phyloP scores from a whole-genome alignment of 2,329 filamentous ascomycete species.

The Sordariomycetes sp. region DNA sequence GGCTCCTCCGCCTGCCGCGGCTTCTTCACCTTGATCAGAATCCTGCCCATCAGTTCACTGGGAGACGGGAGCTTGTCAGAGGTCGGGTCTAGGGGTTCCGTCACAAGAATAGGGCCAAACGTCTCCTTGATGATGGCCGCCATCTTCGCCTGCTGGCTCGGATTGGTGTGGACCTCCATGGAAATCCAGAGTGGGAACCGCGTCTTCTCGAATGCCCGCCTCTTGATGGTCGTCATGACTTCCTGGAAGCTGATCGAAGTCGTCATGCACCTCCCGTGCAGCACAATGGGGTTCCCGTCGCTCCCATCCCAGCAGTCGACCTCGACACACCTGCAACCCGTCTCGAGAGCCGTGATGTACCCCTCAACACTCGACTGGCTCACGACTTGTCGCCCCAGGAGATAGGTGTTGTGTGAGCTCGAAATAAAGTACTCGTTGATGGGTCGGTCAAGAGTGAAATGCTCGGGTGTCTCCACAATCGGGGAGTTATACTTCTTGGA shows the following conservation, averaged over 20 bases:
- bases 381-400: conserved; percentile 78
- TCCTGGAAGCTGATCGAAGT: conserved; percentile 81
- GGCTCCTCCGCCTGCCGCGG: conserved; percentile 28
- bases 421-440: conserved; percentile 97
- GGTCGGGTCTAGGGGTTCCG: conserved; percentile 58
- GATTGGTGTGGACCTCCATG: conserved; percentile 85
- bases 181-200: conserved; percentile 86
- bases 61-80: conserved; percentile 66
- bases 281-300: conserved; percentile 77
- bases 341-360: conserved; percentile 78
- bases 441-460: conserved; percentile 61
- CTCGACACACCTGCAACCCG: conserved; percentile 89
- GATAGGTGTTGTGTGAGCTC: conserved; percentile 96
- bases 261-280: conserved; percentile 82
- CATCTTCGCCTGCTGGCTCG: conserved; percentile 76
- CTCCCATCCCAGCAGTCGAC: conserved; percentile 96
- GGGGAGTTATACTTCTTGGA: conserved; percentile 61
- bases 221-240: conserved; percentile 84
- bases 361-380: conserved; percentile 89
- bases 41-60: conserved; percentile 68
- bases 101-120: conserved; percentile 69
- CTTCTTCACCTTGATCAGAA: conserved; percentile 91
- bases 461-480: conserved; percentile 44
- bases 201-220: conserved; percentile 84
- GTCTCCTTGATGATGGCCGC: conserved; percentile 75